Conservation (phyloP, 1,139 yeast genomes). For the Saccharomyces hybrid region DNA sequence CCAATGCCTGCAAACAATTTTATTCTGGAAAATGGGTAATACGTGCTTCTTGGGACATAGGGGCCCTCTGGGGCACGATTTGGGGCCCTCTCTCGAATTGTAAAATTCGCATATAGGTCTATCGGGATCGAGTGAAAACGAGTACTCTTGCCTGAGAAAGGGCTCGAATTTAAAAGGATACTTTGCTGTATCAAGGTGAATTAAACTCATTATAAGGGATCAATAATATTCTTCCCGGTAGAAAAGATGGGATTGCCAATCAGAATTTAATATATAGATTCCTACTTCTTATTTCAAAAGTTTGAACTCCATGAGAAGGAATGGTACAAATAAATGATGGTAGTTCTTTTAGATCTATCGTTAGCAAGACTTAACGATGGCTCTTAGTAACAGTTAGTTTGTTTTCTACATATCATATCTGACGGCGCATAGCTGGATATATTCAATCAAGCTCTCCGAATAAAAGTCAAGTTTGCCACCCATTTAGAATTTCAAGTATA, state of each 20-base stretch:
- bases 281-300: neutral
- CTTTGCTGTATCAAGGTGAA: constrained; percentile 35
- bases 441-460: neutral
- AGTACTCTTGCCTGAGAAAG: constrained; percentile 69
- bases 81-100: constrained; percentile 43
- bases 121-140: constrained; percentile 81
- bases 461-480: neutral
- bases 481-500: neutral
- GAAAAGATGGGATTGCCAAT: neutral
- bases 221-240: neutral
- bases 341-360: neutral
- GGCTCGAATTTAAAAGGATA: constrained; percentile 73
- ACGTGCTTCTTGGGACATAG: constrained; percentile 87
- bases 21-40: constrained; percentile 70
- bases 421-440: neutral
- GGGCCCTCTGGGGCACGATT: constrained; percentile 77
- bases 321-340: neutral
- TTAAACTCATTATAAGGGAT: constrained; percentile 26
- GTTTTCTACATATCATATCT: neutral
- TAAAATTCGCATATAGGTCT: constrained; percentile 81
- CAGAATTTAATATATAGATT: neutral
- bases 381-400: neutral
- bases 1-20: constrained; percentile 97
- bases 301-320: neutral
- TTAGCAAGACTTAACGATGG: neutral